phyloP scores from a whole-genome alignment of 202 grass and related monocot species.

The Bolboschoenoplectus hybrid region DNA sequence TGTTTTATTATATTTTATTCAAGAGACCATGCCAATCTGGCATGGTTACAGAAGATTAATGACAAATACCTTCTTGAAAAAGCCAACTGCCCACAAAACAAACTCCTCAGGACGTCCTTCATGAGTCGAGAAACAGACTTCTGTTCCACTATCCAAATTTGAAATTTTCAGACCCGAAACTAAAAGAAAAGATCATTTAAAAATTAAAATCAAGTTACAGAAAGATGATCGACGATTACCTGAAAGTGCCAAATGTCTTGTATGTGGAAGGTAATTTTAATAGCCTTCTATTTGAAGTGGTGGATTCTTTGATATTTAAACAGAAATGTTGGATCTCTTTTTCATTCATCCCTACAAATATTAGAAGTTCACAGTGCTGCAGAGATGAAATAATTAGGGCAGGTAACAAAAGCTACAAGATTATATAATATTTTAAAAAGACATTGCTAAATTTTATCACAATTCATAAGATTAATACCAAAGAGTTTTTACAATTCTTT shows the following conservation, averaged over 20 bases:
- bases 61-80: conserved; percentile 30
- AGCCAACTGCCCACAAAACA: conserved; percentile 32
- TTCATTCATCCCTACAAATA: conserved; percentile 31
- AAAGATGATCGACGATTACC: not conserved
- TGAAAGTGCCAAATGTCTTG: conserved; percentile 25
- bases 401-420: conserved; percentile 8
- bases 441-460: not conserved
- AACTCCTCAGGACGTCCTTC: conserved; percentile 24
- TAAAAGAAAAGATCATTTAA: not conserved
- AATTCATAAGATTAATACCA: not conserved
- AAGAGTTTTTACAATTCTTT: not conserved
- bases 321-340: conserved; percentile 34
- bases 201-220: conserved; percentile 31
- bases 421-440: not conserved
- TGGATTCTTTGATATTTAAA: conserved; percentile 31
- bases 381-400: conserved; percentile 1
- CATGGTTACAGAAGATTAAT: conserved; percentile 18
- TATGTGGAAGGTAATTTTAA: conserved; percentile 36
- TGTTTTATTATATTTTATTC: conserved; percentile 2
- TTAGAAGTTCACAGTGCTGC: not conserved
- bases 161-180: conserved; percentile 14
- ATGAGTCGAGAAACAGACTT: conserved; percentile 5
- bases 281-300: conserved; percentile 16
- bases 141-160: conserved; percentile 32
- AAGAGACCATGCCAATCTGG: not conserved